Base-by-base conservation (phyloP, 495 filamentous ascomycete species). In the Aspergillus mulundensis region DNA sequence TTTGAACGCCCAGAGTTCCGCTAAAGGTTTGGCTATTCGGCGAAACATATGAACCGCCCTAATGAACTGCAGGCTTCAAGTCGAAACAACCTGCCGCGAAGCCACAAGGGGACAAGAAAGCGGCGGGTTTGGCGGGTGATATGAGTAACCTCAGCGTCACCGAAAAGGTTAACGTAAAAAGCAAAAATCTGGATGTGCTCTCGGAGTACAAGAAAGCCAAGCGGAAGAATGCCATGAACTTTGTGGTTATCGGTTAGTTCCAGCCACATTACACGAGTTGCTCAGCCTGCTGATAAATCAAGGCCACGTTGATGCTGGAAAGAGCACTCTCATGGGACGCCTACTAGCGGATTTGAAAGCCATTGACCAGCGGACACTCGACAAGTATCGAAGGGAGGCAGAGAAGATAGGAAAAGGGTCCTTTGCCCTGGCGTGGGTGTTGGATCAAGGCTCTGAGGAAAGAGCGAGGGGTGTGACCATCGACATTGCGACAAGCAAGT, bases 221-320 rank as follows among this genome's bases (percentile, higher is more conserved):
- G 38, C 77, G 77, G 58, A 98, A 97, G 70, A 87, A 87, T 53
- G 83, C 81, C 34, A 91, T 90, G 45, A 97, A 90, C 63, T 97
- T 98, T 74, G 92, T 97, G 12, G 94, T 98, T 5, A 93, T 98
- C 63, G 92, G 89, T 91, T 68, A 59, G 81, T 71, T 40, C 1
- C 32, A 36, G 12, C 1, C 4, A 4, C 4, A 18, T 0, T n/a
- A 15, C 11, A 15, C 24, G 23, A 18, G 5, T 19, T 34, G 20
- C 8, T 47, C 15, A 25, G 5, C 21, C 38, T 8, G 34, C 59
- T 73, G 47, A 70, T 28, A 24, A 42, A 20, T 25, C 5, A 10
- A 92, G 91, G 94, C 34, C 94, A 98, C 71, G 94, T 98, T 43
- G 94, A 98, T 71, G 91, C 93, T 41, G 94, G 94, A 25, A 98